These are phyloP conservation scores for Trametes pubescens DNA, from an alignment of 1,284 basidiomycete species.

Conservation along the genomic window DNA sequence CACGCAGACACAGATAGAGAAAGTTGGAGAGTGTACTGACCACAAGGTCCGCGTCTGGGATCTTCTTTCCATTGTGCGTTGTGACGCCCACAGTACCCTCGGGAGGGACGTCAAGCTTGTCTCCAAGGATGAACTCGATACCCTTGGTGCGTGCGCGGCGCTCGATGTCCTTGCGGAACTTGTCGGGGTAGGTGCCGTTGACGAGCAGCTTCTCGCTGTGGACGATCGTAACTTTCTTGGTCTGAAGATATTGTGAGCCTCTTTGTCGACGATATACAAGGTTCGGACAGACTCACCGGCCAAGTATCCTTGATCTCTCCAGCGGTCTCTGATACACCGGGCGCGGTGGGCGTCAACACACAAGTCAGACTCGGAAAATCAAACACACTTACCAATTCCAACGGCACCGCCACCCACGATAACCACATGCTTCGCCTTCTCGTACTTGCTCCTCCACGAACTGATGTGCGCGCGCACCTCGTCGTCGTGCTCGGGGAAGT, in stretches of 20 bases:
- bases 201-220: slow-evolving; percentile 61
- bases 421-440: slow-evolving; percentile 57
- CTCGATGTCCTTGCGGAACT: slow-evolving; percentile 59
- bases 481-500: slow-evolving; percentile 52
- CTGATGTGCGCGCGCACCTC: slow-evolving; percentile 50
- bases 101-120: slow-evolving; percentile 57
- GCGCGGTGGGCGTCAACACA: neutral
- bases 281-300: slow-evolving; percentile 42
- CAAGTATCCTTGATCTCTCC: slow-evolving; percentile 65
- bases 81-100: slow-evolving; percentile 45
- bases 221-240: slow-evolving; percentile 70
- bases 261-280: neutral
- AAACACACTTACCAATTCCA: slow-evolving; percentile 57
- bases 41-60: slow-evolving; percentile 63
- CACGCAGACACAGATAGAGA: neutral
- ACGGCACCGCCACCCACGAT: slow-evolving; percentile 72
- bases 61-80: slow-evolving; percentile 60
- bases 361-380: neutral
- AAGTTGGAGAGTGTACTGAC: slow-evolving; percentile 46
- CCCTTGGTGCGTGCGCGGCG: slow-evolving; percentile 51
- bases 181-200: slow-evolving; percentile 64
- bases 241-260: slow-evolving; percentile 41
- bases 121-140: slow-evolving; percentile 61
- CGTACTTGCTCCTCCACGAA: slow-evolving; percentile 55
- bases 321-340: slow-evolving; percentile 54